Base-by-base conservation (phyloP, 495 filamentous ascomycete genomes). In the Neurospora sp. region DNA sequence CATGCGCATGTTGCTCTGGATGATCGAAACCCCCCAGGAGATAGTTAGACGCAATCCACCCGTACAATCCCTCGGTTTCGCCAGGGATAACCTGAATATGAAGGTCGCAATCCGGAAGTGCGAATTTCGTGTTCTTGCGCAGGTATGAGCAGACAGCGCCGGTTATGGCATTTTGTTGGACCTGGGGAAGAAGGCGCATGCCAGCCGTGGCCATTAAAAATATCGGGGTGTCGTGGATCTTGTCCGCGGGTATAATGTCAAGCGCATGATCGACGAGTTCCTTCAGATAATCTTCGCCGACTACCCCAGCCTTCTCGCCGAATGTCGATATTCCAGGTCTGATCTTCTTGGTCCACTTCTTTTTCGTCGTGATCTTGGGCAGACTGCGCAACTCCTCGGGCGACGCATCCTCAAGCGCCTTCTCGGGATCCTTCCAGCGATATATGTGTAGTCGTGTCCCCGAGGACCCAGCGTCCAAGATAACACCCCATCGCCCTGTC, bases 21-120 rank as follows among this genome's bases (percentile, higher is more conserved):
- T 86, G 81, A 79, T 98, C 92, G 75, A 98, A 98, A 3, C 93
- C 93, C n/a, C 93, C 94, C 40, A 99, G 83, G 22, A 99, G 82
- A 78, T 98, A 99, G 78, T 99, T 99, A n/a, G 95, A 90, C 41
- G 96, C 96, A 74, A 98, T 90, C 96, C 96, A 99, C n/a, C 96
- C 96, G 75, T 98, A 99, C 47, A 99, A 80, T 20, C 94, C 96
- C 80, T 99, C 96, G 0, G 96, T 98, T 78, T 97, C 94, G n/a
- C 96, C 96, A 2, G 93, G 89, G 72, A 99, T 98, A 14, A 97
- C 94, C 77, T 98, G 95, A 31, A 99, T 92, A 77, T 99, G 94
- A 4, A 92, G 81, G 70, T 86, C 89, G 83, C 96, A 99, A 79
- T 98, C 94, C 42, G 96, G 94, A 5, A 99, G 86, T 69, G 90